A percentile compares a stretch with the other conserved stretches of the same genome.
Conservation (phyloP, 208 protist genomes). For the Phytomonas serpens region DNA sequence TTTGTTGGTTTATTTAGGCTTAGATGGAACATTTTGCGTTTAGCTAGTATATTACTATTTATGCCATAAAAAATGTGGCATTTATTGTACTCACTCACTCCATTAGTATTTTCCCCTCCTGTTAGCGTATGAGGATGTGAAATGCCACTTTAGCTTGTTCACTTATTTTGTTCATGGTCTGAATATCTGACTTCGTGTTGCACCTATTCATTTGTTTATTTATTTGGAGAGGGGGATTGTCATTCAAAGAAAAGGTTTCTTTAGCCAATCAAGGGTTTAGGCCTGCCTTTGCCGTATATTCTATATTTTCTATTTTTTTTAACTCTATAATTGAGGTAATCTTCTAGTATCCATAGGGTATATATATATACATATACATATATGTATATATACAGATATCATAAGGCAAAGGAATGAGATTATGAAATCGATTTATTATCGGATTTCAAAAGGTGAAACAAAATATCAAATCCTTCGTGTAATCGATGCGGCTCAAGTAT, state of each 20-base stretch:
- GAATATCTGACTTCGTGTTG: neutral
- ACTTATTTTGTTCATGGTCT: neutral
- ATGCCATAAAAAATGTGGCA: neutral
- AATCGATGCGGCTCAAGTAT: conserved; percentile 42
- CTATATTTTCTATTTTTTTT: neutral
- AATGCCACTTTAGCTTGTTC: neutral
- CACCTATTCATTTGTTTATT: neutral
- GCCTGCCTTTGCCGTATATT: neutral
- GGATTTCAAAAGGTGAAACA: conserved; percentile 19
- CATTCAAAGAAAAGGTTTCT: neutral
- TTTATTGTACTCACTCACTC: neutral
- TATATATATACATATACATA: neutral
- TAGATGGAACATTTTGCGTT: neutral
- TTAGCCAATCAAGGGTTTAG: neutral
- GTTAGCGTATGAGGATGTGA: neutral
- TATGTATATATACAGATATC: neutral
- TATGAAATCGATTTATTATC: neutral
- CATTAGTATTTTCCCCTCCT: neutral
- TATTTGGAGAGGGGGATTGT: neutral
- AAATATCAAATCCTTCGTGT: conserved; percentile 47
- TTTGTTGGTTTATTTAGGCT: neutral
- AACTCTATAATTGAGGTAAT: neutral
- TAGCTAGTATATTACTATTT: neutral
- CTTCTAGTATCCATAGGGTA: neutral
- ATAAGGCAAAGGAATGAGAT: neutral